phyloP scores from a whole-genome alignment of 2,329 filamentous ascomycete species.

The Periconia digitata region DNA sequence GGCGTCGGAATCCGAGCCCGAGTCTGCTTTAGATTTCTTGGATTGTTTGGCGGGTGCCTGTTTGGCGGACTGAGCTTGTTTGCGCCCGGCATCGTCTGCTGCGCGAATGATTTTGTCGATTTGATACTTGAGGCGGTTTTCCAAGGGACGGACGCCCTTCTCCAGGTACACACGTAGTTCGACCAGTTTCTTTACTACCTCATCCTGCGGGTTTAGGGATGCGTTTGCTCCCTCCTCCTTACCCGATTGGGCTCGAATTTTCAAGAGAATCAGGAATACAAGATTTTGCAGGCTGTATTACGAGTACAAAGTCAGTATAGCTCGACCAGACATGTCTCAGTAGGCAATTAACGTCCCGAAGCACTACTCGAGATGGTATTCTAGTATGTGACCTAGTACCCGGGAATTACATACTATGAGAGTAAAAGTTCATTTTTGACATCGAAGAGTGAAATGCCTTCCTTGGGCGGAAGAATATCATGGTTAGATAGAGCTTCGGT shows the following conservation, averaged over 20 bases:
- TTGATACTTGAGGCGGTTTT: conserved; percentile 89
- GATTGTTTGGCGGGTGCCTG: conserved; percentile 17
- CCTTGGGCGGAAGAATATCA: conserved; percentile 69
- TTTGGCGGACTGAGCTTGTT: conserved; percentile 27
- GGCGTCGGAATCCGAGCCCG: conserved; percentile 45
- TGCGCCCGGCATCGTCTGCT: conserved; percentile 66
- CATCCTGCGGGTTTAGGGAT: conserved; percentile 56
- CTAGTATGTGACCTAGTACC: too few species aligned
- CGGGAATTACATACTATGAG: too few species aligned
- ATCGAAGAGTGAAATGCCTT: conserved; percentile 92
- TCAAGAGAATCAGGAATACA: conserved; percentile 81
- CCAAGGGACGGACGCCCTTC: conserved; percentile 85
- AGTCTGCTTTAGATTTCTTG: conserved; percentile 41
- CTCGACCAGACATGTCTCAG: too few species aligned
- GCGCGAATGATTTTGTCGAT: conserved; percentile 92
- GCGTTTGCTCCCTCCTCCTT: conserved; percentile 39
- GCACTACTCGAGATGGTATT: too few species aligned
- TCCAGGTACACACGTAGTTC: conserved; percentile 92
- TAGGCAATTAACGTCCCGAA: too few species aligned
- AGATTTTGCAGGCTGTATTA: conserved; percentile 92
- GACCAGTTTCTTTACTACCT: conserved; percentile 82
- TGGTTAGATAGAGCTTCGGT: conserved; percentile 55
- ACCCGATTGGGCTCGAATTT: conserved; percentile 56
- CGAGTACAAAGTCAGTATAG: too few species aligned
- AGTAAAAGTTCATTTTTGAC: conserved; percentile 97